phyloP scores from a whole-genome alignment of 2,329 filamentous ascomycete species.

The Zasmidium cellare region DNA sequence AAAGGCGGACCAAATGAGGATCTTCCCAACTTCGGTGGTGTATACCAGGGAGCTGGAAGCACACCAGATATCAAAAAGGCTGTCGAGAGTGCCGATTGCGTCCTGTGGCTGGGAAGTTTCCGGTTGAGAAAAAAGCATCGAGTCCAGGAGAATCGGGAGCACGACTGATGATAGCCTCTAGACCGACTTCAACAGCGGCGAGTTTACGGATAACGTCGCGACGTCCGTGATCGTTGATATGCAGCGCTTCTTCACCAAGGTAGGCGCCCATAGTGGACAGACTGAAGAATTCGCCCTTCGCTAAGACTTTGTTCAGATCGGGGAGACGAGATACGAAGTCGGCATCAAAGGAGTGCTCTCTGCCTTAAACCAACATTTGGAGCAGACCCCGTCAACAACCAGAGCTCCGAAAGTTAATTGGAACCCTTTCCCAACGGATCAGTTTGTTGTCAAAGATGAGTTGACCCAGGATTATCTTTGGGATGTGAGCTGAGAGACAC shows the following conservation, averaged over 20 bases:
- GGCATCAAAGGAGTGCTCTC: neutral
- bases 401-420: neutral
- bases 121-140: neutral
- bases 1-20: slow-evolving; percentile 81
- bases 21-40: slow-evolving; percentile 73
- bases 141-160: too few species aligned
- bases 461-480: slow-evolving; percentile 70
- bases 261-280: neutral
- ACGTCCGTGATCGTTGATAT: slow-evolving; percentile 32
- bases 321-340: neutral
- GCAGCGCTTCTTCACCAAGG: slow-evolving; percentile 63
- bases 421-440: neutral
- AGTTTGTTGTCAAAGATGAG: neutral
- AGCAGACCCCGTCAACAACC: neutral
- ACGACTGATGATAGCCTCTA: neutral
- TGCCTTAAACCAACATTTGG: neutral
- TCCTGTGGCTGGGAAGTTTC: slow-evolving; percentile 20
- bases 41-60: slow-evolving; percentile 80
- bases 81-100: slow-evolving; percentile 24
- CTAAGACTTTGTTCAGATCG: neutral
- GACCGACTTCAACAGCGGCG: slow-evolving; percentile 32
- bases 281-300: too few species aligned
- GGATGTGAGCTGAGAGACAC: slow-evolving; percentile 36
- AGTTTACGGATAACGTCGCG: slow-evolving; percentile 31
- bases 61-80: slow-evolving; percentile 58